phyloP scores from a whole-genome alignment of 2,329 filamentous ascomycete species.

The Xylaria sp. region DNA sequence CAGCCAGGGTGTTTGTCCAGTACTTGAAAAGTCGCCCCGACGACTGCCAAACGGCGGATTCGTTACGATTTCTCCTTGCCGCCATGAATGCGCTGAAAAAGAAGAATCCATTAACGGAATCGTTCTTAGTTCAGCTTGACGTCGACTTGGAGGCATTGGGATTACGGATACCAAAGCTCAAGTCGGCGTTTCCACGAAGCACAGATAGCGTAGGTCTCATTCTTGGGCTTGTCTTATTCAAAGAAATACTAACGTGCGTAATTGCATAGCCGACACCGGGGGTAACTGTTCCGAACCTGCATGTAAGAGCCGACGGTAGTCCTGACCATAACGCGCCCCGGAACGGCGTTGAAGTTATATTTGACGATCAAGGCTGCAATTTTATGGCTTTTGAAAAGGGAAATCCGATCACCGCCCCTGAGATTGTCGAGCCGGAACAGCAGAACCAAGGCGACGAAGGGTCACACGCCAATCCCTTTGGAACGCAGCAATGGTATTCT shows the following conservation, averaged over 20 bases:
- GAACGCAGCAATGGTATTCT: constrained; percentile 52
- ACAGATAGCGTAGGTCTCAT: constrained; percentile 60
- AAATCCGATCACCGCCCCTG: constrained; percentile 54
- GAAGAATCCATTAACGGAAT: constrained; percentile 91
- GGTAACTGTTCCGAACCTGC: constrained; percentile 9
- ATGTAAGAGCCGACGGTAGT: constrained; percentile 10
- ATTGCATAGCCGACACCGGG: constrained; percentile 49
- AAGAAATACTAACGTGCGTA: constrained; percentile 34
- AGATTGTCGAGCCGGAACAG: constrained; percentile 54
- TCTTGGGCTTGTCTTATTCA: neutral
- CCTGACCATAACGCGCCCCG: constrained; percentile 19
- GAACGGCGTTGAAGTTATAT: constrained; percentile 55
- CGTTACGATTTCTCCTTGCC: constrained; percentile 87
- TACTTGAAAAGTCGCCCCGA: constrained; percentile 95
- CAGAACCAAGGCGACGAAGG: constrained; percentile 32
- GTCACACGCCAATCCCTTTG: constrained; percentile 27
- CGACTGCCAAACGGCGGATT: constrained; percentile 80
- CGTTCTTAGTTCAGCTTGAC: constrained; percentile 92
- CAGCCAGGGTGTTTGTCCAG: constrained; percentile 93
- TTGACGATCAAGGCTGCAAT: constrained; percentile 50
- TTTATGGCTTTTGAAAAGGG: constrained; percentile 50
- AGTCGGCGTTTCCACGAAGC: constrained; percentile 64
- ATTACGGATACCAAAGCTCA: constrained; percentile 68
- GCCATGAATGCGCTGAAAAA: constrained; percentile 91
- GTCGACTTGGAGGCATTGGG: constrained; percentile 85